These are phyloP conservation scores for Mycena rosella DNA, from an alignment of 768 basidiomycete species.

Conservation along the genomic window DNA sequence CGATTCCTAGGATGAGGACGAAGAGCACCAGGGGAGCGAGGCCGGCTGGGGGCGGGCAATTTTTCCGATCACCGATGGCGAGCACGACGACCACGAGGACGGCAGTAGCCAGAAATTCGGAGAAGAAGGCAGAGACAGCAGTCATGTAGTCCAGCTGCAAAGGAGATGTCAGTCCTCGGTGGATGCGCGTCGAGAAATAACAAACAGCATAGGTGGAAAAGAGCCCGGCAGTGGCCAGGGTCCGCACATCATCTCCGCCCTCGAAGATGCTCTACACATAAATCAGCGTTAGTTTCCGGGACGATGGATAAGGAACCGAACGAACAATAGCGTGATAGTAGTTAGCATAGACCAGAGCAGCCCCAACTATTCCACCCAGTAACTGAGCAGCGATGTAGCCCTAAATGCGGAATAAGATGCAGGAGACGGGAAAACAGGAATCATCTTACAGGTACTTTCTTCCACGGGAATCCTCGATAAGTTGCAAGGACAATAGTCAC, in stretches of 20 bases:
- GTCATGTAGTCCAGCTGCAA: not conserved
- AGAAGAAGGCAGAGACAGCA: not conserved
- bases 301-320: not conserved
- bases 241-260: slow-evolving; percentile 67
- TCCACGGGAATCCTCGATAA: slow-evolving; percentile 83
- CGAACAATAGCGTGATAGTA: slow-evolving; percentile 74
- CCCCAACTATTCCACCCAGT: slow-evolving; percentile 73
- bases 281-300: not conserved
- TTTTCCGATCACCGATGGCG: not conserved
- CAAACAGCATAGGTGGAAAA: slow-evolving; percentile 73
- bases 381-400: slow-evolving; percentile 74
- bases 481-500: slow-evolving; percentile 78
- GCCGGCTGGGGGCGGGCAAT: not conserved
- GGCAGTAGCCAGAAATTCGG: not conserved
- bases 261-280: slow-evolving; percentile 59
- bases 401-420: slow-evolving; percentile 25
- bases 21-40: not conserved
- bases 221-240: slow-evolving; percentile 66
- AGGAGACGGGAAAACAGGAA: not conserved
- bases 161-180: not conserved
- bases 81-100: not conserved
- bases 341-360: slow-evolving; percentile 72
- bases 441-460: slow-evolving; percentile 74
- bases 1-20: slow-evolving; percentile 45
- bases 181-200: slow-evolving; percentile 1